phyloP scores from a whole-genome alignment of 202 grass and related monocot genomes.

The Panicum hallii region DNA sequence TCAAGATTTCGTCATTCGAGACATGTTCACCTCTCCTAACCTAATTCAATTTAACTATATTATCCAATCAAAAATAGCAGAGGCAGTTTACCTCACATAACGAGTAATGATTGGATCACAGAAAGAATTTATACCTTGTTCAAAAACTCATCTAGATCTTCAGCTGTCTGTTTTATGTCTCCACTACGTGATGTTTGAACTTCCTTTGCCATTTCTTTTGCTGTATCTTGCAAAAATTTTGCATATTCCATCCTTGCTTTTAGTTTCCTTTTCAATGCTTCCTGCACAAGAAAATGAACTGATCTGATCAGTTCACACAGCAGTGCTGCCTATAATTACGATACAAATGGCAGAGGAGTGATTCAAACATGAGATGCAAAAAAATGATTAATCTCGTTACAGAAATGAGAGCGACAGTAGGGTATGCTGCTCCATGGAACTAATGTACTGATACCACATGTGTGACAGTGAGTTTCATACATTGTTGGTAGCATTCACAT shows the following conservation, averaged over 20 bases:
- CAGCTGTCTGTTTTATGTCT: slow-evolving; percentile 92
- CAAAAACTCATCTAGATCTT: slow-evolving; percentile 94
- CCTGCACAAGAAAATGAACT: slow-evolving; percentile 58
- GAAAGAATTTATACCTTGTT: slow-evolving; percentile 69
- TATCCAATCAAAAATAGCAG: slow-evolving; percentile 32
- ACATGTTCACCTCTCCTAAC: slow-evolving; percentile 84
- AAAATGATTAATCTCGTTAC: neutral
- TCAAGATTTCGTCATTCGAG: slow-evolving; percentile 93
- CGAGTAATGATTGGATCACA: neutral
- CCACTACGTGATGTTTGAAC: slow-evolving; percentile 81
- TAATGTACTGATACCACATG: neutral
- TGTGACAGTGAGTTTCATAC: slow-evolving; percentile 36
- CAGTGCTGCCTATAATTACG: slow-evolving; percentile 9
- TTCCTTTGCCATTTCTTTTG: slow-evolving; percentile 99
- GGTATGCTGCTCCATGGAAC: slow-evolving; percentile 21
- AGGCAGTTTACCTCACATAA: neutral
- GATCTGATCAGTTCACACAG: slow-evolving; percentile 32
- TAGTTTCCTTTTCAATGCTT: slow-evolving; percentile 92
- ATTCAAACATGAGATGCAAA: slow-evolving; percentile 46
- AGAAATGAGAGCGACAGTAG: slow-evolving; percentile 18
- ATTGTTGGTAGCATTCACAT: slow-evolving; percentile 15
- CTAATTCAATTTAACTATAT: slow-evolving; percentile 58
- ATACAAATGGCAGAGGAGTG: slow-evolving; percentile 25
- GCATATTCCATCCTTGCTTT: slow-evolving; percentile 96
- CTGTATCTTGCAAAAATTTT: slow-evolving; percentile 98